Conservation (phyloP, 108 stramenopile species). For the Fragilaria radians region DNA sequence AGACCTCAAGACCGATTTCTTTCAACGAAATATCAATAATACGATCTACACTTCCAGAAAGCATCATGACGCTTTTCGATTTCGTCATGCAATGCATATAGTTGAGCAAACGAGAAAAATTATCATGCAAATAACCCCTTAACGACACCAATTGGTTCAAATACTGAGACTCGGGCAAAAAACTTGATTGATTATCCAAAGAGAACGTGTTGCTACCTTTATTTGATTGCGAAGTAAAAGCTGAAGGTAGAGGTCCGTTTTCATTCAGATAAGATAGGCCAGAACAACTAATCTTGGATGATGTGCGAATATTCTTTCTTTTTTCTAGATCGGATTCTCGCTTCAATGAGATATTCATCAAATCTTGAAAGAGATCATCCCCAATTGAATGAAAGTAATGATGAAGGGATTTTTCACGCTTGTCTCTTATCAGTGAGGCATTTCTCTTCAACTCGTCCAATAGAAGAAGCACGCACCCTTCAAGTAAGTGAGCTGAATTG, state of each 20-base stretch:
- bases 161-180: no score
- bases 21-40: not conserved
- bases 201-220: no score
- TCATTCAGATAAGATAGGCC: no score
- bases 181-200: no score
- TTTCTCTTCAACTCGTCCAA: not conserved
- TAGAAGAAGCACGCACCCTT: not conserved
- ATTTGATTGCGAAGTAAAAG: no score
- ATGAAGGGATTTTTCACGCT: not conserved
- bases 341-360: no score
- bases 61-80: not conserved
- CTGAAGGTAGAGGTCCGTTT: no score
- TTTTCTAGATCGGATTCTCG: no score
- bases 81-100: not conserved
- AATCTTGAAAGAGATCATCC: no score
- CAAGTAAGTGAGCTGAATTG: not conserved
- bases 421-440: not conserved
- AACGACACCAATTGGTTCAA: not conserved
- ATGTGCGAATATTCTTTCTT: no score
- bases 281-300: no score
- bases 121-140: not conserved
- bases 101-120: constrained; percentile 3
- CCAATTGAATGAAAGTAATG: no score
- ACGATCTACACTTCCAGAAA: not conserved
- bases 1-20: not conserved